phyloP scores from a whole-genome alignment of 129 eudicot genomes.

The Kitagawia praeruptora region DNA sequence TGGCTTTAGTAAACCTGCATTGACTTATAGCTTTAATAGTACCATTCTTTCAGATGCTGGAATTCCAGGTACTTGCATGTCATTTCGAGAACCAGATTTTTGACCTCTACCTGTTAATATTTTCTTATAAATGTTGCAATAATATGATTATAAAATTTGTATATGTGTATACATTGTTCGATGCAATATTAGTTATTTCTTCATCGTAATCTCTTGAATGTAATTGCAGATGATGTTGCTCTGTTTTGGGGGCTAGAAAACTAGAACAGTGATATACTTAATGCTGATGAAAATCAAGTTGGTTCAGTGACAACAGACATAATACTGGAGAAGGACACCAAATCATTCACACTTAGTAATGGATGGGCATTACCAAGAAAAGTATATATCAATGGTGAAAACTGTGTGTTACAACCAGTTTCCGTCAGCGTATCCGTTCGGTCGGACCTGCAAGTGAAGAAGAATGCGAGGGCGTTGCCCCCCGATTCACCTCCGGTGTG shows the following conservation, averaged over 20 bases:
- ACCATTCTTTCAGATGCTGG: conserved; percentile 55
- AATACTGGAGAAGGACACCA: conserved; percentile 47
- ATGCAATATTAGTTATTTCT: neutral
- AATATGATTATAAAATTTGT: no score
- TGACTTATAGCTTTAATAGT: conserved; percentile 48
- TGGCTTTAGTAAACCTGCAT: conserved; percentile 43
- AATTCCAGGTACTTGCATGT: conserved; percentile 37
- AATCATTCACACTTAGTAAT: conserved; percentile 47
- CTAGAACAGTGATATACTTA: conserved; percentile 46
- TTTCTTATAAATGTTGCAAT: neutral
- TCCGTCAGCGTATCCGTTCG: no score
- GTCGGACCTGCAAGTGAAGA: no score
- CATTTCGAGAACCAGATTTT: neutral
- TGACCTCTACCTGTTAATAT: neutral
- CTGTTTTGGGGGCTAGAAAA: conserved; percentile 67
- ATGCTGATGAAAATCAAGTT: conserved; percentile 38
- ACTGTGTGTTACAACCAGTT: no score
- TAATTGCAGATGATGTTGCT: conserved; percentile 54
- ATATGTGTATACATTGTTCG: no score
- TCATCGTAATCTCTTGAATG: neutral
- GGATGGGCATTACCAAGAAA: conserved; percentile 80
- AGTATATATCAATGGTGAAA: conserved; percentile 61
- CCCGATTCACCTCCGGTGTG: no score
- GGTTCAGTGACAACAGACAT: conserved; percentile 76
- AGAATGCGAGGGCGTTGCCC: no score